A percentile compares a stretch with the other conserved stretches of the same genome.
phyloP scores from a whole-genome alignment of 495 filamentous ascomycete genomes.

The Penicillium desertorum region DNA sequence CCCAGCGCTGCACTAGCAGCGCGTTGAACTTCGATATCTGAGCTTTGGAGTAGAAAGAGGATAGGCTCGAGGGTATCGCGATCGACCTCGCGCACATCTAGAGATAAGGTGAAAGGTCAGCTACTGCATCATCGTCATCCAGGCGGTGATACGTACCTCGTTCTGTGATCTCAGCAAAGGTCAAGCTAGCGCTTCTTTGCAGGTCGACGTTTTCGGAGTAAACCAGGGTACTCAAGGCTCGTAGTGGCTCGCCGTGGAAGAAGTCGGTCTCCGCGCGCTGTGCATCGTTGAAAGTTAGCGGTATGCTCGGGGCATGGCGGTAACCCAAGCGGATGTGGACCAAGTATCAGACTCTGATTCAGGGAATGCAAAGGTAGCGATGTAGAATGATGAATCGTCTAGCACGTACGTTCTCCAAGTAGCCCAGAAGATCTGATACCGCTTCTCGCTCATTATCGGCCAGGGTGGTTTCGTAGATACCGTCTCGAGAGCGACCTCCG shows the following conservation, averaged over 20 bases:
- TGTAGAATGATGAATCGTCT: neutral
- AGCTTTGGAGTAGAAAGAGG: slow-evolving; percentile 88
- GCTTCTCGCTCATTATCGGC: slow-evolving; percentile 97
- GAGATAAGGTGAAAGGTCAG: slow-evolving; percentile 13
- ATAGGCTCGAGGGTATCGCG: slow-evolving; percentile 94
- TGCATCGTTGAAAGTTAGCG: slow-evolving; percentile 16
- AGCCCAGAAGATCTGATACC: slow-evolving; percentile 90
- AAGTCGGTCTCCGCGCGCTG: slow-evolving; percentile 96
- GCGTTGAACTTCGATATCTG: slow-evolving; percentile 95
- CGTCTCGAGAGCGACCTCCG: slow-evolving; percentile 84
- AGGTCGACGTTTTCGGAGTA: slow-evolving; percentile 99
- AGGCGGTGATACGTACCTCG: slow-evolving; percentile 64
- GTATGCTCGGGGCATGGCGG: slow-evolving; percentile 12
- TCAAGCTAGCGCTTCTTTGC: slow-evolving; percentile 94
- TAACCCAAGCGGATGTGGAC: neutral
- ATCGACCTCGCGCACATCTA: slow-evolving; percentile 96
- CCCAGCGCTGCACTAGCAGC: slow-evolving; percentile 95
- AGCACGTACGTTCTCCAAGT: slow-evolving; percentile 84
- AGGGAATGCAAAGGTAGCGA: neutral
- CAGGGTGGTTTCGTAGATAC: slow-evolving; percentile 90
- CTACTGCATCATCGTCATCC: slow-evolving; percentile 12
- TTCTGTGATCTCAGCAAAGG: slow-evolving; percentile 98
- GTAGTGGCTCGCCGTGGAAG: slow-evolving; percentile 95
- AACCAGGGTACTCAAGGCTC: slow-evolving; percentile 89
- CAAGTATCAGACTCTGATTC: neutral